Evolutionary conservation across 2,329 filamentous ascomycete species (phyloP), one percentile per base, ranked within the genome.

Genomic region (Pseudogymnoascus destructans): DNA sequence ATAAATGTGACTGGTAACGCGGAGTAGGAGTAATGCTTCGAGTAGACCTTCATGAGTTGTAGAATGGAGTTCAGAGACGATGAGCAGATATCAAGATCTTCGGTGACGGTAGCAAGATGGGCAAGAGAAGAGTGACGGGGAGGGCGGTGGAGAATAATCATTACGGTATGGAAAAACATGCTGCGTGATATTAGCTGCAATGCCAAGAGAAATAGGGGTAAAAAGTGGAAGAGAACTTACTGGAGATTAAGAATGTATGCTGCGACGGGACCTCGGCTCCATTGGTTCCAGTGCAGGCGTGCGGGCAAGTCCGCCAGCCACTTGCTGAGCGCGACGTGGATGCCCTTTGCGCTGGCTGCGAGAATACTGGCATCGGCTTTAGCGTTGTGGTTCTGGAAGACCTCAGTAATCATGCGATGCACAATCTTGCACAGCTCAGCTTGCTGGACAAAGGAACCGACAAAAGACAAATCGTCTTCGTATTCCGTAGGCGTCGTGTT

Each of bases 81-180:
- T 61, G 77, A 77, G 66, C 76, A 78, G 9, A 76, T 75, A 58
- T 77, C 71, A 6, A 78, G 71, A 35, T 76, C 75, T 59, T 77
- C 73, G 27, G 71, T 72, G 4, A 69, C 69, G 2, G 70, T 66
- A 10, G 74, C 70, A 1, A 67, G 71, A 1, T 69, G 68, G 33
- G 72, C 72, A 59, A 70, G 68, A 38, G 76, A 71, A 35, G 73
- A 67, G 55, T 75, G 72, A 2, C 70, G 72, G 1, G 75, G 75
- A 1, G 76, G 76, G 0, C 76, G 72, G 60, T 78, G 75, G 2
- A 78, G 71, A 55, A 78, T 76, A 17, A 77, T 77, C 74, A 78
- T 76, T 54, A 73, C 71, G 0, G 75, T 77, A 59, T 78, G 75
- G 61, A 77, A 78, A 13, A 74, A 64, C 71, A 78, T 75, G 61